Base-by-base conservation (phyloP, 1,284 basidiomycete species). In the Sporisorium exsertum region DNA sequence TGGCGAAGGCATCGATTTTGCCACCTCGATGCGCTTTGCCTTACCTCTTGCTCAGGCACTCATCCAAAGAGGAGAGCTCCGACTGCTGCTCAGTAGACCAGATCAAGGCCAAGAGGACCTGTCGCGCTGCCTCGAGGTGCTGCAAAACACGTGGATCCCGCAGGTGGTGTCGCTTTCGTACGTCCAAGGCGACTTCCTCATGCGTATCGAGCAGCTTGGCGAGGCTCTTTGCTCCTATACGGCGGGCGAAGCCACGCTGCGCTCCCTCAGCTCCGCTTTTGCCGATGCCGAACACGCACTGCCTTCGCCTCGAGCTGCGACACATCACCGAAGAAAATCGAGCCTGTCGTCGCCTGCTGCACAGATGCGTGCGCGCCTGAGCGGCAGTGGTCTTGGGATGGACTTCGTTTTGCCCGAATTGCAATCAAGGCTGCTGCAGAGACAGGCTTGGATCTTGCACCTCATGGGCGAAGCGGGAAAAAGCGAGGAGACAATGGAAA, bases 1-100 rank as follows among this genome's bases (percentile, higher is more conserved):
- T 12, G 55, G 57, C 8, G 83, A 85, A 52, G 68, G 72, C 24
- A 67, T 83, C 40, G 77, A 81, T 42, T 76, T 82, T 57, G 72
- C 72, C 35, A 58, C 57, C 6, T 58, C 65, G 24, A 50, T 74
- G 29, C 45, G 53, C n/a, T 64, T 79, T 12, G 62, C 80, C 27
- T 37, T 77, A 40, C 47, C 72, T 9, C 55, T 70, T 10, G 72
- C 82, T 0, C 60, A 53, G 0, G 80, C 77, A 2, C 59, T 80
- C 12, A 49, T 81, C 7, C 67, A 74, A 29, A 67, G 74, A 16
- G 83, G 80, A 9, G 77, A 78, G 43, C 47, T 78, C 5, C 61
- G 73, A 15, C 29, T 72, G 24, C 77, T 75, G 64, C 61, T 80
- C 54, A 67, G 69, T 29, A 56, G 56, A 18, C 18, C 57, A 33